phyloP scores from a whole-genome alignment of 73 alveolate species.

The Loxodes magnus region DNA sequence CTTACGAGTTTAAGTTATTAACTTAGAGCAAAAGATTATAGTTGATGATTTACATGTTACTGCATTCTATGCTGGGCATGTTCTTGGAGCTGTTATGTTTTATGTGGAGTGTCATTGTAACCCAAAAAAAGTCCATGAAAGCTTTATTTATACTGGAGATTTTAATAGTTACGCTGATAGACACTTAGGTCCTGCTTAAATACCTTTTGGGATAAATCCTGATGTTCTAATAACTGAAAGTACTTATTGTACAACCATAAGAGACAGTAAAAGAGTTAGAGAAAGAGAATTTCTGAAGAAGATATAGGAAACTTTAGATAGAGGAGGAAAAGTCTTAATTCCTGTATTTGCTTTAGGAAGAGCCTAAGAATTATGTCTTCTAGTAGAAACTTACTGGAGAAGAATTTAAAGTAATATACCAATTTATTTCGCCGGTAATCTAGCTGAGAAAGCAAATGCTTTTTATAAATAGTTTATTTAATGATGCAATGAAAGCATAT shows the following conservation, averaged over 20 bases:
- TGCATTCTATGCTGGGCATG: constrained; percentile 99
- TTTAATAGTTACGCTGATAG: constrained; percentile 91
- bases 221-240: constrained; percentile 92
- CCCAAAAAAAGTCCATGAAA: constrained; percentile 13
- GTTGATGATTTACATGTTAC: constrained; percentile 50
- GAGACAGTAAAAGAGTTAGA: constrained; percentile 94
- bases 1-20: constrained; percentile 3
- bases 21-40: constrained; percentile 9
- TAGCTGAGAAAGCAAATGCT: constrained; percentile 68
- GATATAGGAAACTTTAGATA: constrained; percentile 89
- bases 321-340: constrained; percentile 95
- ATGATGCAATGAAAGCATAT: constrained; percentile 83
- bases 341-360: constrained; percentile 99
- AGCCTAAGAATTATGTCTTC: constrained; percentile 97
- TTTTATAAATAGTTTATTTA: constrained; percentile 78
- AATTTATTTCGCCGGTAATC: constrained; percentile 19
- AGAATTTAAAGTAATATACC: constrained; percentile 46
- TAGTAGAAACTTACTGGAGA: constrained; percentile 95
- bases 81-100: constrained; percentile 96
- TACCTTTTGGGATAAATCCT: constrained; percentile 75
- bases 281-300: constrained; percentile 91
- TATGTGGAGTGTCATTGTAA: constrained; percentile 22
- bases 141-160: constrained; percentile 98
- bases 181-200: constrained; percentile 94
- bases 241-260: constrained; percentile 68